Percentiles rank a stretch among this genome's conserved stretches.
These are phyloP conservation scores for Cystobasidiaceae sp. DNA, from an alignment of 1,284 basidiomycete genomes.

Conservation along the genomic window DNA sequence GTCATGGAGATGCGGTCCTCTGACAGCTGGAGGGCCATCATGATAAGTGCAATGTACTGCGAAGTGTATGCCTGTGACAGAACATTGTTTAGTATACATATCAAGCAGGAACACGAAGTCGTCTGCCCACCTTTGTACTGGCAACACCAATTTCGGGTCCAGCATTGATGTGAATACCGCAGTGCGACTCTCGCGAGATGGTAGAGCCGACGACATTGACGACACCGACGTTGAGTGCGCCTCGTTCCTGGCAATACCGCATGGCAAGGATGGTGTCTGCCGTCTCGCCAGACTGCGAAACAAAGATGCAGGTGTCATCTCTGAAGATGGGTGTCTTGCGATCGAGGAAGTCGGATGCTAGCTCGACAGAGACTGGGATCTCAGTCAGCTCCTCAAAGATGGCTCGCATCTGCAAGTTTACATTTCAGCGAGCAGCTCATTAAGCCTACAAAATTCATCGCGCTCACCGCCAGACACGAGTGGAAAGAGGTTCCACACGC, in stretches of 20 bases:
- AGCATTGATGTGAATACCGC: conserved; percentile 99
- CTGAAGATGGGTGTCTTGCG: conserved; percentile 99
- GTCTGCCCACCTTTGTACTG: conserved; percentile 77
- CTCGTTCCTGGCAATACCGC: conserved; percentile 93
- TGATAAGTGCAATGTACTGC: conserved; percentile 95
- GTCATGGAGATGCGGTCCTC: conserved; percentile 94
- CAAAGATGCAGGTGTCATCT: conserved; percentile 94
- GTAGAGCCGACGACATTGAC: conserved; percentile 98
- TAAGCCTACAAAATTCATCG: not conserved
- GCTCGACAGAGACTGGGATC: conserved; percentile 94
- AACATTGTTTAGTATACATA: no score
- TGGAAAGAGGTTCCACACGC: conserved; percentile 98
- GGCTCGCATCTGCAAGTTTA: conserved; percentile 77
- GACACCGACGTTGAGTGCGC: conserved; percentile 91
- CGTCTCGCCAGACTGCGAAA: conserved; percentile 97
- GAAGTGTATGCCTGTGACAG: conserved; percentile 93
- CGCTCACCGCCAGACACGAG: conserved; percentile 73
- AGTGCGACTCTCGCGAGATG: conserved; percentile 96
- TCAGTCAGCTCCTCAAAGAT: conserved; percentile 99
- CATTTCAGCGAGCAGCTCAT: no score
- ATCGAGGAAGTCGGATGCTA: conserved; percentile 98
- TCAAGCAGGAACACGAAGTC: not conserved
- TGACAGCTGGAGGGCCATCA: conserved; percentile 96
- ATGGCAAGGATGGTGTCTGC: conserved; percentile 96
- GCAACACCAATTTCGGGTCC: conserved; percentile 99